A percentile compares a stretch with the other conserved stretches of the same genome.
Conservation (phyloP, 1,284 basidiomycete species). For the Ganoderma multipileum region DNA sequence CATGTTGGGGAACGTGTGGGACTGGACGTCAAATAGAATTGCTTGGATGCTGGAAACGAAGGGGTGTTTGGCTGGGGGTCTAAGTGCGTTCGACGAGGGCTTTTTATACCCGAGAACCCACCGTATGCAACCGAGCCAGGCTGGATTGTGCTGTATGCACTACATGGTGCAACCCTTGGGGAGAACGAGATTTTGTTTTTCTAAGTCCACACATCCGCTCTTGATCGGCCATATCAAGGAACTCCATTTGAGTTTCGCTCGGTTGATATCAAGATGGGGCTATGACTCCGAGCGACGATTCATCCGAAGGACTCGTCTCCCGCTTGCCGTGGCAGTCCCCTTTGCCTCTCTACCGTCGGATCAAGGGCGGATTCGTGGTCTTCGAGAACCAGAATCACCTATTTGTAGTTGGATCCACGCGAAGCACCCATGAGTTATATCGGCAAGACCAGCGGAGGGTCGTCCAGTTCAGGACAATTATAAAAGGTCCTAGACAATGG, state of each 20-base stretch:
- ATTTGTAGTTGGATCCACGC: too few species aligned
- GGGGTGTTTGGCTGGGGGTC: not conserved
- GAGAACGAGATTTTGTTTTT: not conserved
- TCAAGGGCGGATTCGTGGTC: too few species aligned
- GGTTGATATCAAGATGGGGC: not conserved
- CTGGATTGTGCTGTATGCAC: not conserved
- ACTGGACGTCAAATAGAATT: not conserved
- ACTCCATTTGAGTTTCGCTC: not conserved
- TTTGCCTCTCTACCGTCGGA: too few species aligned
- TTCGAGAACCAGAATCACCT: too few species aligned
- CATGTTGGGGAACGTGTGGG: not conserved
- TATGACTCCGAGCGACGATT: not conserved
- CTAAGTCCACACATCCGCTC: not conserved
- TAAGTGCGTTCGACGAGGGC: not conserved
- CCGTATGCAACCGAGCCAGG: not conserved
- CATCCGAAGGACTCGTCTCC: not conserved
- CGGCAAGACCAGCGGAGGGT: too few species aligned
- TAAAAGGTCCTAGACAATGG: too few species aligned
- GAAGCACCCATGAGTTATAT: too few species aligned
- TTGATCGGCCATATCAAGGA: not conserved
- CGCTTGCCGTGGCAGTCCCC: too few species aligned
- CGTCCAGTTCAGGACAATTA: too few species aligned
- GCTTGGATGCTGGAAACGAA: not conserved
- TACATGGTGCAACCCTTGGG: not conserved
- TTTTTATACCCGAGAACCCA: not conserved